Evolutionary conservation across 2,329 filamentous ascomycete species (phyloP).

Genomic region (Didymosphaeria variabile): DNA sequence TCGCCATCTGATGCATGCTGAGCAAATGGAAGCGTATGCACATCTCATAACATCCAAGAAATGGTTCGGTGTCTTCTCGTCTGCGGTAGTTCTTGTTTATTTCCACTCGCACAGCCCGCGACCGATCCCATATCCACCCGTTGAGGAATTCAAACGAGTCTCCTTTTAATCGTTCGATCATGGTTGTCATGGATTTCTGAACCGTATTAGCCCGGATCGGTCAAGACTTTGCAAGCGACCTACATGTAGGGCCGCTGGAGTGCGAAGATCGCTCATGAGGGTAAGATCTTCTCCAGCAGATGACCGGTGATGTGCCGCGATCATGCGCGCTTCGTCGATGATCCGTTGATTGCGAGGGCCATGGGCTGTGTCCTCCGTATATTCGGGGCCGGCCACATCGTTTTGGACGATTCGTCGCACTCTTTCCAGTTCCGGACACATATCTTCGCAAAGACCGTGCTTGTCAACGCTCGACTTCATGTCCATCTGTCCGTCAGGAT

Average conservation of each 20-base stretch:
- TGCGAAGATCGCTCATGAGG: conserved; percentile 70
- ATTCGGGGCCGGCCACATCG: conserved; percentile 69
- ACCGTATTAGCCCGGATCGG: conserved; percentile 19
- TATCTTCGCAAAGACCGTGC: conserved; percentile 68
- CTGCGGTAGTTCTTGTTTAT: conserved; percentile 66
- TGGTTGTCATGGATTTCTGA: conserved; percentile 55
- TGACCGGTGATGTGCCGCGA: conserved; percentile 70
- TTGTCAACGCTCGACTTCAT: conserved; percentile 69
- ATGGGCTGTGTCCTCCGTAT: conserved; percentile 51
- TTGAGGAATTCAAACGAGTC: conserved; percentile 61
- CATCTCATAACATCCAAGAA: conserved; percentile 68
- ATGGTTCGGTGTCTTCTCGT: conserved; percentile 61
- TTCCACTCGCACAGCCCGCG: conserved; percentile 71
- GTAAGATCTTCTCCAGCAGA: conserved; percentile 71
- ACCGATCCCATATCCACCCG: conserved; percentile 72
- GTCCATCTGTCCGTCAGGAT: conserved; percentile 67
- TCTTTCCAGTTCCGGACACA: conserved; percentile 72
- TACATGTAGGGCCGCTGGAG: conserved; percentile 58
- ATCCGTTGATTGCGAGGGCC: conserved; percentile 42
- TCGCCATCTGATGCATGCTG: conserved; percentile 65
- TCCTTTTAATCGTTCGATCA: conserved; percentile 59
- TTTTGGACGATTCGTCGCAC: conserved; percentile 69
- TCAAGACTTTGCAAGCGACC: conserved; percentile 17
- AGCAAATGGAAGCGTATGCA: conserved; percentile 72
- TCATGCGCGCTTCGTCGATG: conserved; percentile 65